Evolutionary conservation across 495 filamentous ascomycete genomes (phyloP), one percentile per base, ranked within the genome.

Genomic region (Stereocaulon alpinum): DNA sequence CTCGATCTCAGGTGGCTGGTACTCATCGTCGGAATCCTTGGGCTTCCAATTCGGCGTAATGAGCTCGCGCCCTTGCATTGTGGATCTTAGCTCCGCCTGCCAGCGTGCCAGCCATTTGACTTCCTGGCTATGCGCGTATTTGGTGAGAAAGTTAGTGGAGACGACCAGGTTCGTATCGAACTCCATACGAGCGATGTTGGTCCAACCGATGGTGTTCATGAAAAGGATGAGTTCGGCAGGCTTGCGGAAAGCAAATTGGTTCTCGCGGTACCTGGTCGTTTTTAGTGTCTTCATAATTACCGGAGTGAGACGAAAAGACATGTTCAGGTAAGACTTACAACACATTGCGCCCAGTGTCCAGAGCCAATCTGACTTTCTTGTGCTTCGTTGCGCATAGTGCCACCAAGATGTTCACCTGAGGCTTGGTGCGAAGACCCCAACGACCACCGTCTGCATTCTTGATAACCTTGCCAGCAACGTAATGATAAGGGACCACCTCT

Each of bases 201-300:
- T 44, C 24, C 37, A 22, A 18, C 62, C 62, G 20, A 64, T 61
- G 30, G 41, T 44, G 17, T 40, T 56, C 22, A 64, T 30, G 32
- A 64, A 64, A 14, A 42, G 40, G 11, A 64, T 52, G 24, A 64
- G 40, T 17, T 53, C 57, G 4, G 6, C 32, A 18, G 62, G 51
- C 43, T 47, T 53, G n/a, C 57, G 44, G 45, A 64, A 61, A 15
- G 32, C 40, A 32, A 64, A 64, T n/a, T 9, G 17, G 54, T 64
- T 64, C 27, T 58, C 6, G 7, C 30, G 44, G 32, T 64, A 62
- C 18, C 60, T 62, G 6, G 12, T 17, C 42, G 32, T 4, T 11
- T 18, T 51, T 17, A 45, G 18, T 9, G 20, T n/a, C 17, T 15
- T 22, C 6, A 20, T 32, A 20, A 10, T 37, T 9, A 10, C 34